A percentile compares a stretch with the other conserved stretches of the same genome.
Evolutionary conservation across 2,329 filamentous ascomycete genomes (phyloP).

Genomic region (Coniochaeta pulveracea): DNA sequence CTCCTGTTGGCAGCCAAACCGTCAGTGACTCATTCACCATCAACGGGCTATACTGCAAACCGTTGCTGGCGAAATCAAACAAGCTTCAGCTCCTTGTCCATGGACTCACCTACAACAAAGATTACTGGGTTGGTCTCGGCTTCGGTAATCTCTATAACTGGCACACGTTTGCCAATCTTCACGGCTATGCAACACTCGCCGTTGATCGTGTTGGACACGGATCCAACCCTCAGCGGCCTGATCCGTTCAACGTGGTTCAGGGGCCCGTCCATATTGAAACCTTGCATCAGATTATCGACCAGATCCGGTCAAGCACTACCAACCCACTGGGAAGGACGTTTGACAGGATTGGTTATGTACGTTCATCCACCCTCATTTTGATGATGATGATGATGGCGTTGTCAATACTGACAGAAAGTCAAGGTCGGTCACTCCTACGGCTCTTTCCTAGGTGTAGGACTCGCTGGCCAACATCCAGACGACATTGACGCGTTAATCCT

Average conservation of each 20-base stretch:
- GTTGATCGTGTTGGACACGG: constrained; percentile 10
- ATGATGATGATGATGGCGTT: too few species aligned
- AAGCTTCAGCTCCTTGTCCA: constrained; percentile 7
- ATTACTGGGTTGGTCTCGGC: constrained; percentile 6
- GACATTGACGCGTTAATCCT: background rate
- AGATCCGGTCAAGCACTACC: background rate
- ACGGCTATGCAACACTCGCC: constrained; percentile 9
- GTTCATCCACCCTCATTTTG: too few species aligned
- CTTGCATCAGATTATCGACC: constrained; percentile 6
- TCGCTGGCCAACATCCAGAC: background rate
- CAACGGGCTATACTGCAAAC: constrained; percentile 8
- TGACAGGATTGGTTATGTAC: constrained; percentile 5
- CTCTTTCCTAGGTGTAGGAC: background rate
- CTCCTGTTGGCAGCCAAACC: constrained; percentile 4
- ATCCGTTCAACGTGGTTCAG: constrained; percentile 8
- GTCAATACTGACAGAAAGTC: too few species aligned
- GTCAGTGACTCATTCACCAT: constrained; percentile 6
- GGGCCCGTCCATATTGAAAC: constrained; percentile 8
- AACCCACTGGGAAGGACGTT: constrained; percentile 5
- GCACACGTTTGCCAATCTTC: constrained; percentile 1
- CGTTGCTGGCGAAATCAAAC: background rate
- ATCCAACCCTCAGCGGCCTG: constrained; percentile 4
- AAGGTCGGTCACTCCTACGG: constrained; percentile 5
- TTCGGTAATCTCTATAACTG: constrained; percentile 7
- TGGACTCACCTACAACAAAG: constrained; percentile 6